These are phyloP conservation scores for Penstemon newberryi DNA, from an alignment of 257 asterid species.

Conservation along the genomic window DNA sequence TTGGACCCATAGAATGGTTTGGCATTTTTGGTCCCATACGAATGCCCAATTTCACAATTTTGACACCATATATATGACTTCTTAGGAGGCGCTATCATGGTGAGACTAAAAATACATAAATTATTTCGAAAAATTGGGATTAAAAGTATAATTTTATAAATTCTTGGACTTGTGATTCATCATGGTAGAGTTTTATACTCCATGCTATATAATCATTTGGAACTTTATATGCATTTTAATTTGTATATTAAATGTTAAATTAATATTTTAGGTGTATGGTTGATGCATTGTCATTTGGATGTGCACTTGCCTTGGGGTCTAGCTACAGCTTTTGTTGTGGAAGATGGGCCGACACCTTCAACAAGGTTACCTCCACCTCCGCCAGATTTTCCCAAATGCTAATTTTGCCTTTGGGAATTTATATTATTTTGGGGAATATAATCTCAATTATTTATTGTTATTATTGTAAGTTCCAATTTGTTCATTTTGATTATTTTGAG, in stretches of 20 bases:
- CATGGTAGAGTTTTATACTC: too few species aligned
- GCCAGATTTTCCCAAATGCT: slow-evolving; percentile 62
- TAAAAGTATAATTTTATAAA: too few species aligned
- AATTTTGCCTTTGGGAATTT: background rate
- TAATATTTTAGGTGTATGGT: slow-evolving; percentile 54
- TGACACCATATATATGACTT: too few species aligned
- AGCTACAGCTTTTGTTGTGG: slow-evolving; percentile 55
- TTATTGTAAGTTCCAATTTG: background rate
- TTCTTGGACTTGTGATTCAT: too few species aligned
- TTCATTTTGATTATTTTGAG: background rate
- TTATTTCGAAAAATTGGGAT: too few species aligned
- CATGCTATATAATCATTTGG: too few species aligned
- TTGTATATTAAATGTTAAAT: background rate
- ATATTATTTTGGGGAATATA: background rate
- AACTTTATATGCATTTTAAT: background rate
- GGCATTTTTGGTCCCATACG: too few species aligned
- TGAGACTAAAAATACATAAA: too few species aligned
- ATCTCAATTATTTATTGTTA: background rate
- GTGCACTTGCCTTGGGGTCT: slow-evolving; percentile 77
- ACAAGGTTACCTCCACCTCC: slow-evolving; percentile 76
- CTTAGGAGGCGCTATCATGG: too few species aligned
- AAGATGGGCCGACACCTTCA: slow-evolving; percentile 63
- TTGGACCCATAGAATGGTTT: too few species aligned
- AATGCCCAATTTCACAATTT: too few species aligned
- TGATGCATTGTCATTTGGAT: slow-evolving; percentile 81